Evolutionary conservation across 257 asterid species (phyloP), one percentile per base, ranked within the genome.

Genomic region (Cynanchum wilfordii): DNA sequence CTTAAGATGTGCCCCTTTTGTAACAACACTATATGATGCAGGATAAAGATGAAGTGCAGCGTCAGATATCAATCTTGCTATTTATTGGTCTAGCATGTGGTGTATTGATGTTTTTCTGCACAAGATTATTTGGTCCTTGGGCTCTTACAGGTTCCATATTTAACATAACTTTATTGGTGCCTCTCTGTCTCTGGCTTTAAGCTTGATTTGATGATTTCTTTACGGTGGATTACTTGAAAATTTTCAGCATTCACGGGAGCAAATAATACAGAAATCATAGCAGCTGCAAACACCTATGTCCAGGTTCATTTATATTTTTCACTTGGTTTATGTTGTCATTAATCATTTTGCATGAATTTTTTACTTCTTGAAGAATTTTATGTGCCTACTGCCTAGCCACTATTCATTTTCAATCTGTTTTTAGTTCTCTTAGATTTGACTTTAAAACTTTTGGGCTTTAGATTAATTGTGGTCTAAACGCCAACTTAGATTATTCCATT

Each of bases 161-260:
- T 42, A 42, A 8, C 47, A 7, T 42, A 0, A 42, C 47, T 42
- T 42, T 8, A 42, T 42, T 42, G 47, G 7, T 42, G 47, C 12
- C 47, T 42, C 47, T 42, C 10, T 42, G 47, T 1, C 47, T 42
- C 47, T 42, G 12, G 2, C 11, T 42, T 42, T 40, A 40, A 42
- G 7, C 22, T 36, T 16, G 22, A 29, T n/a, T n/a, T n/a, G n/a
- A n/a, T n/a, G n/a, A n/a, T 69, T 56, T 33, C 47, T 65, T 45
- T 55, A 12, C 30, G 69, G 13, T 57, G 65, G 24, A 56, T 38
- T 25, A 27, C 27, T 44, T 57, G 42, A 22, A 24, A 2, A 68
- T 22, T 70, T 82, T 62, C 95, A 94, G 98, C 86, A 78, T 94
- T 94, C 78, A 76, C 96, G 0, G 97, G 98, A 82, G 97, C 97